Evolutionary conservation across 2,329 filamentous ascomycete genomes (phyloP), one percentile per base, ranked within the genome.

Genomic region (Kalmusia sp.): DNA sequence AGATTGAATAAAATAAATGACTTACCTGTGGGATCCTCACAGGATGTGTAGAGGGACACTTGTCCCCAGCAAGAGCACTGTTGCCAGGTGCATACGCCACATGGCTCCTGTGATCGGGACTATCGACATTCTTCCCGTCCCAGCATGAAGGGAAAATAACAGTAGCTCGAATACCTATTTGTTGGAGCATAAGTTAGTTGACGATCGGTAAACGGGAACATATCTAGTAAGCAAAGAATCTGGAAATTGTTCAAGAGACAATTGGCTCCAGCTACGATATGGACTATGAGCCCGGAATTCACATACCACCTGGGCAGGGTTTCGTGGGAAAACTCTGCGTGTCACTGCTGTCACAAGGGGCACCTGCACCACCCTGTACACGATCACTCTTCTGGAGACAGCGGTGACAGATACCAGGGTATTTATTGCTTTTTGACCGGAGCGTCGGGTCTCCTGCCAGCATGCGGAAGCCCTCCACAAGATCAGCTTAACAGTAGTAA

Each of bases 261-360:
- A n/a, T n/a, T n/a, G n/a, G n/a, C n/a, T n/a, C n/a, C n/a, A n/a
- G n/a, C n/a, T n/a, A n/a, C n/a, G n/a, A n/a, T n/a, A n/a, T n/a
- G n/a, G n/a, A n/a, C n/a, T n/a, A n/a, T n/a, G n/a, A n/a, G n/a
- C n/a, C n/a, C n/a, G n/a, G n/a, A n/a, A n/a, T n/a, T n/a, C n/a
- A n/a, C n/a, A n/a, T n/a, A 48, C 93, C 93, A 64, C 93, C 84
- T 12, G 78, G 77, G 76, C 93, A 97, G 73, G 92, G 86, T 52
- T 76, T 96, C n/a, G 91, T 59, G 80, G 74, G 70, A 72, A 76
- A 43, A 83, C 75, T 67, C 59, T 6, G 54, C 50, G 59, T 64
- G 51, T 69, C 66, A 12, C 62, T 64, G n/a, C 28, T 15, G 43
- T 61, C 59, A 48, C 66, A 67, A 2, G 66, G 65, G 4, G 65